Evolutionary conservation across 371 early-diverging fungal species (phyloP), one percentile per base, ranked within the genome.

Genomic region (Mucor sp.): DNA sequence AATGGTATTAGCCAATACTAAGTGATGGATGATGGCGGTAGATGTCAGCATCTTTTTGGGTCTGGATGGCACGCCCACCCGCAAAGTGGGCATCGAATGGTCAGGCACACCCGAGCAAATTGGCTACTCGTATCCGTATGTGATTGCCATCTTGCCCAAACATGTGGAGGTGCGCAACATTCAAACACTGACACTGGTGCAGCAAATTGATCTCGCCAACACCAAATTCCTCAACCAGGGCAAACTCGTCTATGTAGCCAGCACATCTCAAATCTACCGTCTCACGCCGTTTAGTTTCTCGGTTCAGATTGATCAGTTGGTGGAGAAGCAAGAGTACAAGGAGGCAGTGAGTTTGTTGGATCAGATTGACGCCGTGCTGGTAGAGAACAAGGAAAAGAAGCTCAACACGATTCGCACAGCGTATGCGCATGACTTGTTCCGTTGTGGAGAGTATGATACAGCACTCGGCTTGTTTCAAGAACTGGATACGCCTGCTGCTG

Each of bases 281-380:
- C 84, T 96, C 8, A 85, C 94, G 12, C 94, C 95, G 0, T 81
- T 87, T 53, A 95, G 94, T 66, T 95, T 96, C 62, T 91, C 94
- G 17, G 90, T 93, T 33, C 97, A 97, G 86, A 81, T 89, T 50
- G 90, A 95, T 60, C 92, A 94, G 60, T 77, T 96, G 57, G 89
- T 97, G 1, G 83, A 85, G 17, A 82, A 86, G 48, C 86, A 85
- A 65, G 88, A 93, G 65, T 96, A 90, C 63, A 87, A 89, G 41
- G 96, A 96, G 68, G 98, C 96, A 0, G 89, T 94, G 32, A 90
- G 90, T 71, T 85, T 96, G 23, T 89, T 96, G 35, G 90, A 92
- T 53, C 95, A 94, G 71, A 90, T 95, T 28, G 96, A 95, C 62
- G 91, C 91, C 30, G 91, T 94, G 17, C 78, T 91, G 0, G 86